A percentile compares a stretch with the other conserved stretches of the same genome.
Evolutionary conservation across 805 yeast species (phyloP).

Genomic region (Ogataea haglerorum): DNA sequence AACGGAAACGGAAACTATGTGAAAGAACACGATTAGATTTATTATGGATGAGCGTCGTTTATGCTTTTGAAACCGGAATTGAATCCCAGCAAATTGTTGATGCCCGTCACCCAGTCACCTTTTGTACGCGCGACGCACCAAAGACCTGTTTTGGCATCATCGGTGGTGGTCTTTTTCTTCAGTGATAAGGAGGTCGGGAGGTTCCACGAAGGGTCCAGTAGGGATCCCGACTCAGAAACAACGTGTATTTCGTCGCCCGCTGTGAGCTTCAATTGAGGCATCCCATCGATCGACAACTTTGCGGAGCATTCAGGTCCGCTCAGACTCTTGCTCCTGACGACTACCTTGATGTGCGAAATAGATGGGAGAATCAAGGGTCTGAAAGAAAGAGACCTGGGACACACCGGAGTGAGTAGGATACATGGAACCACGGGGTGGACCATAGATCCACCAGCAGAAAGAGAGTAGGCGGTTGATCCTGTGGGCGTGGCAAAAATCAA

Average conservation of each 20-base stretch:
- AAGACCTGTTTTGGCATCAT: constrained; percentile 49
- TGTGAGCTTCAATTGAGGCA: constrained; percentile 61
- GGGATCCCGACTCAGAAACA: constrained; percentile 61
- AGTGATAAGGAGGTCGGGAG: constrained; percentile 33
- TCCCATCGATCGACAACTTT: constrained; percentile 79
- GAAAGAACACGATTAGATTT: constrained; percentile 1
- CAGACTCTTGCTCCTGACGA: constrained; percentile 46
- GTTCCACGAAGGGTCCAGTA: constrained; percentile 48
- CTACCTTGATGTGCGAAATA: constrained; percentile 66
- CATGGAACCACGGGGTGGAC: constrained; percentile 87
- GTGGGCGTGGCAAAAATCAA: constrained; percentile 84
- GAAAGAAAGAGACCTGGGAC: constrained; percentile 88
- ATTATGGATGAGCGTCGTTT: constrained; percentile 8
- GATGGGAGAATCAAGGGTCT: constrained; percentile 83
- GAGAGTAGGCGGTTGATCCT: constrained; percentile 90
- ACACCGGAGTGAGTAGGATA: constrained; percentile 80
- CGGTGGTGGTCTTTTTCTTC: constrained; percentile 5
- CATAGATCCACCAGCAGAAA: constrained; percentile 88
- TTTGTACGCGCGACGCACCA: constrained; percentile 84
- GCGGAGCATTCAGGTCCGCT: constrained; percentile 33
- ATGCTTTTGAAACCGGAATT: constrained; percentile 70
- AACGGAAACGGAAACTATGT: constrained; percentile 1
- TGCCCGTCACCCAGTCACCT: constrained; percentile 89
- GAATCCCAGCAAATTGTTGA: constrained; percentile 85
- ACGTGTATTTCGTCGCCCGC: constrained; percentile 82